These are phyloP conservation scores for Camellia granthamiana DNA, from an alignment of 148 eudicot genomes.

Conservation along the genomic window DNA sequence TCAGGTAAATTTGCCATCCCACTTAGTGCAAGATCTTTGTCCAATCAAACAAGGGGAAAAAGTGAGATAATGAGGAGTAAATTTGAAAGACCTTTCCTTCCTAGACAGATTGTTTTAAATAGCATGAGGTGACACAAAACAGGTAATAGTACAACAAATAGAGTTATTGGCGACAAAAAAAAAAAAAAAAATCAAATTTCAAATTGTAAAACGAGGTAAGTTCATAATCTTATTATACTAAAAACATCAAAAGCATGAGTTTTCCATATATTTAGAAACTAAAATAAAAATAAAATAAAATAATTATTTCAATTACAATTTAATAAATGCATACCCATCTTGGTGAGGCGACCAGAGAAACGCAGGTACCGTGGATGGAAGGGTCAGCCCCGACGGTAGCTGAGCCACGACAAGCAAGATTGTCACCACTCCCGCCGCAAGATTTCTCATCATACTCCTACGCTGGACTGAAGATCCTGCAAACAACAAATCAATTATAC, in stretches of 20 bases:
- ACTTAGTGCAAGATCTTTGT: too few relatives aligned
- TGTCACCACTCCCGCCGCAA: slow-evolving; percentile 24
- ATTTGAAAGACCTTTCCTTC: neutral
- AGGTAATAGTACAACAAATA: too few relatives aligned
- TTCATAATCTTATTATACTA: neutral
- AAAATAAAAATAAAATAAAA: too few relatives aligned
- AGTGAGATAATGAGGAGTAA: neutral
- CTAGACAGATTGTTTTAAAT: neutral
- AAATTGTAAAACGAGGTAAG: neutral
- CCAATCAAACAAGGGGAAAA: too few relatives aligned
- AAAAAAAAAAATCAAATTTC: neutral
- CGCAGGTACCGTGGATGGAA: slow-evolving; percentile 64
- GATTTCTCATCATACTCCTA: slow-evolving; percentile 42
- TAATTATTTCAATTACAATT: too few relatives aligned
- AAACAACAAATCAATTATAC: neutral
- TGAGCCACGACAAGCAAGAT: slow-evolving; percentile 38
- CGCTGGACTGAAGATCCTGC: neutral
- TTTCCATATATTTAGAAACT: neutral
- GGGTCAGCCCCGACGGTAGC: slow-evolving; percentile 35
- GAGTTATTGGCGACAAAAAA: neutral
- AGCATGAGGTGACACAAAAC: too few relatives aligned
- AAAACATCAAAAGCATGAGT: neutral
- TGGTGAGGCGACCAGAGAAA: slow-evolving; percentile 75
- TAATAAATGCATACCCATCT: slow-evolving; percentile 42
- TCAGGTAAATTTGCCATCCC: too few relatives aligned